Base-by-base conservation (phyloP, 208 protist genomes). In the Acanthamoeba divionensis region DNA sequence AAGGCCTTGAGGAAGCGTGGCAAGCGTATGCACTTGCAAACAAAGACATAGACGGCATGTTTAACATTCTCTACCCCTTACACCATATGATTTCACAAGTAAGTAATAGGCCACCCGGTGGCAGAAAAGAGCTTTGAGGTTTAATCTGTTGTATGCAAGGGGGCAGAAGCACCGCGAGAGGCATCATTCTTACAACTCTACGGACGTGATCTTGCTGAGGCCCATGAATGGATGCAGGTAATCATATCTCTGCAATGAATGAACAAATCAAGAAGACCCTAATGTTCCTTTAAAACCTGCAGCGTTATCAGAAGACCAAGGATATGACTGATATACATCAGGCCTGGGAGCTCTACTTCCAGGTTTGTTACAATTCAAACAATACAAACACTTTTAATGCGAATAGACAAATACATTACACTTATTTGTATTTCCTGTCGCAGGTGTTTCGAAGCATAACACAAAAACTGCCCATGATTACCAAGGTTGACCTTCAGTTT, bases 261-360 rank as follows among this genome's bases (percentile, higher is more conserved):
- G n/a, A n/a, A n/a, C n/a, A n/a, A n/a, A n/a, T n/a, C n/a, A n/a
- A n/a, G n/a, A n/a, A n/a, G 21, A 60, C 21, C n/a, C 21, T 26
- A 21, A 60, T 60, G 52, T 26, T 60, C n/a, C n/a, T 60, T 60
- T 21, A 21, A 60, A n/a, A n/a, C n/a, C 48, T 73, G 31, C 60
- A 90, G 48, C 91, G 91, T 60, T 98, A 98, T 79, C 92, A 97
- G 60, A 93, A 89, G n/a, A 95, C 91, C 15, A 89, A 94, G 13
- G 93, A 95, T 71, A 94, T 96, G 65, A 93, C 94, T 44, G 95
- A 99, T 83, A 96, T 99, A 91, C 96, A 98, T 75, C 95, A 98
- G 87, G 98, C 98, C 36, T 99, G 97, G 97, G 97, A 97, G 57
- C 90, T 96, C 29, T 99, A 99, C 92, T 99, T 98, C 93, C 93